These are phyloP conservation scores for Fistulinella staudtii DNA, from an alignment of 1,284 basidiomycete species.

Conservation along the genomic window DNA sequence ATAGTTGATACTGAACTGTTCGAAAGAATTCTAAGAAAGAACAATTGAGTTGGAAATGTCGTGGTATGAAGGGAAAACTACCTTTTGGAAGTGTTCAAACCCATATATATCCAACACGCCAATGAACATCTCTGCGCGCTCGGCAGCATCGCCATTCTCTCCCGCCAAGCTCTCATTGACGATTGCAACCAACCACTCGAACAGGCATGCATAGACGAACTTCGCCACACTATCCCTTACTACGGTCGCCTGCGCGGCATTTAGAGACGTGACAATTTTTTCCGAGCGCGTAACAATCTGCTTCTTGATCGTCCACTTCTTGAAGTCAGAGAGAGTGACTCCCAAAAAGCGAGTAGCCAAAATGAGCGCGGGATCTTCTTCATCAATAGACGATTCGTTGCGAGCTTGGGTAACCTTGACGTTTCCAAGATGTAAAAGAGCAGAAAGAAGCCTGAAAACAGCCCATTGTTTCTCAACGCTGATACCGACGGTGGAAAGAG, in stretches of 20 bases:
- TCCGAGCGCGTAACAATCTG: constrained; percentile 93
- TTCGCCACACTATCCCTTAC: constrained; percentile 97
- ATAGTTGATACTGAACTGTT: constrained; percentile 99
- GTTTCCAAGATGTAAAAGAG: constrained; percentile 94
- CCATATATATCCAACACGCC: constrained; percentile 98
- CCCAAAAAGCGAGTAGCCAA: constrained; percentile 89
- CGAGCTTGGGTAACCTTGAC: constrained; percentile 84
- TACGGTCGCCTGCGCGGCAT: constrained; percentile 87
- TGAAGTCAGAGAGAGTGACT: constrained; percentile 90
- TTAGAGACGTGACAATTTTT: constrained; percentile 90
- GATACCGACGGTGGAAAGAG: constrained; percentile 95
- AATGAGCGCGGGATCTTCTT: constrained; percentile 78
- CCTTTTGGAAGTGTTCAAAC: constrained; percentile 97
- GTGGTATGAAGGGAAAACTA: constrained; percentile 15
- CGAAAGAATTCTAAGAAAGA: constrained; percentile 81
- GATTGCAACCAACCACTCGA: constrained; percentile 97
- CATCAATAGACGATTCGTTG: constrained; percentile 82
- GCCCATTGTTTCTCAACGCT: constrained; percentile 98
- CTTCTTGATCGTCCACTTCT: constrained; percentile 98
- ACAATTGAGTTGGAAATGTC: constrained; percentile 3
- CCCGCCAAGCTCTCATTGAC: constrained; percentile 96
- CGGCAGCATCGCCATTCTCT: constrained; percentile 82
- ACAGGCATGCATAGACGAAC: constrained; percentile 97
- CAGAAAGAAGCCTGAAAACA: constrained; percentile 92
- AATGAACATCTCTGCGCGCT: constrained; percentile 94